Evolutionary conservation across 352 stramenopile species (phyloP).

Genomic region (Phytophthora pluvialis): DNA sequence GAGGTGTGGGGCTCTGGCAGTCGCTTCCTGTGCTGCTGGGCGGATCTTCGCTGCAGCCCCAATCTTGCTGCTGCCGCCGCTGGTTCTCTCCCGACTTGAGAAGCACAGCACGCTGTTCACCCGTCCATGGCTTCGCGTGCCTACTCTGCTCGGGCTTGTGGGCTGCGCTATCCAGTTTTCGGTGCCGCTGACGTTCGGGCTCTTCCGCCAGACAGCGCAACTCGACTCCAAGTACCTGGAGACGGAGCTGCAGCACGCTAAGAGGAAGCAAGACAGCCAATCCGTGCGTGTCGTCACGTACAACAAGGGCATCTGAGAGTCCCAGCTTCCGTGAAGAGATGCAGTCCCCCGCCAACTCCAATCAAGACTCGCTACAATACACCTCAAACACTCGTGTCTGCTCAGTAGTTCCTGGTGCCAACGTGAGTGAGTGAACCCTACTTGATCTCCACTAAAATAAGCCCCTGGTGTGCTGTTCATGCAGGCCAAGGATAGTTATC

Average conservation of each 20-base stretch:
- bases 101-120: conserved; percentile 44
- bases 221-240: conserved; percentile 70
- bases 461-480: background rate
- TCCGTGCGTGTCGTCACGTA: conserved; percentile 75
- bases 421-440: too few species aligned
- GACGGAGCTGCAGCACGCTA: conserved; percentile 52
- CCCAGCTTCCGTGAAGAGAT: too few species aligned
- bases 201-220: conserved; percentile 86
- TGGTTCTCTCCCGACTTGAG: conserved; percentile 66
- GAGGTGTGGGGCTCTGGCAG: conserved; percentile 71
- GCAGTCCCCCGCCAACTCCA: background rate
- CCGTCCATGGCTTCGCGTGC: conserved; percentile 61
- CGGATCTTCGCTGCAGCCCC: conserved; percentile 83
- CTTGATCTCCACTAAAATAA: conserved; percentile 14
- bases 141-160: conserved; percentile 70
- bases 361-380: too few species aligned
- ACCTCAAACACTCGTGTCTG: too few species aligned
- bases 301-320: conserved; percentile 77
- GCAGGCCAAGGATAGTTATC: conserved; percentile 16
- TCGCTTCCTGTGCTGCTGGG: conserved; percentile 76
- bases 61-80: conserved; percentile 79
- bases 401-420: too few species aligned
- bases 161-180: conserved; percentile 84
- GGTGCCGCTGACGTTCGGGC: conserved; percentile 84
- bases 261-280: conserved; percentile 50